Evolutionary conservation across 108 stramenopile species (phyloP).

Genomic region (Cyclotella kingstonii): DNA sequence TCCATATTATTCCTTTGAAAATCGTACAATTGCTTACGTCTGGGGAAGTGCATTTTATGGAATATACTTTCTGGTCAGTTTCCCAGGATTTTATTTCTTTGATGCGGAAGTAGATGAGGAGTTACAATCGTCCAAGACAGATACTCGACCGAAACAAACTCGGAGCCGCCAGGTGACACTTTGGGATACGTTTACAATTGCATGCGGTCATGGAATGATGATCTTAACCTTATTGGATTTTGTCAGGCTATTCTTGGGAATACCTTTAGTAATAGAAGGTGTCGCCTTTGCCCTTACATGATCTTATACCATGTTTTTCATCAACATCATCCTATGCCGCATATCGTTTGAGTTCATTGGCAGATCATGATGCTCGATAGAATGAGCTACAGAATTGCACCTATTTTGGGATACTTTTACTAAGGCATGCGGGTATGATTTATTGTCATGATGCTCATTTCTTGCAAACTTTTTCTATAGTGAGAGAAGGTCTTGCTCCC

Average conservation of each 20-base stretch:
- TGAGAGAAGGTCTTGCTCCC: too few relatives aligned
- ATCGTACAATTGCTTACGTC: constrained; percentile 70
- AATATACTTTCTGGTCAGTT: constrained; percentile 97
- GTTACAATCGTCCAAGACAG: not conserved
- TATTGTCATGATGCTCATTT: too few relatives aligned
- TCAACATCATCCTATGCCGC: too few relatives aligned
- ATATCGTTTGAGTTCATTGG: too few relatives aligned
- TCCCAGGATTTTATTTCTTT: constrained; percentile 89
- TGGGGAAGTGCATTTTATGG: constrained; percentile 92
- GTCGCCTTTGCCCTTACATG: constrained; percentile 38
- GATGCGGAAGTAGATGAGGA: constrained; percentile 61
- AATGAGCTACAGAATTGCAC: too few relatives aligned
- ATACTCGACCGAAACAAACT: not conserved
- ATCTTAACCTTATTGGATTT: constrained; percentile 91
- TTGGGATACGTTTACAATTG: constrained; percentile 76
- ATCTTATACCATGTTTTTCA: not conserved
- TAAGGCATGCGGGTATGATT: too few relatives aligned
- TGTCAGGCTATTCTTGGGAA: constrained; percentile 80
- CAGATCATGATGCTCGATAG: too few relatives aligned
- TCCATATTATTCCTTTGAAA: constrained; percentile 95
- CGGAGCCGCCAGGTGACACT: constrained; percentile 31
- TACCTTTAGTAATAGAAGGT: constrained; percentile 75
- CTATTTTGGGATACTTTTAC: too few relatives aligned
- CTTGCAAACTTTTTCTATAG: too few relatives aligned
- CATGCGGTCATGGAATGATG: constrained; percentile 91